Evolutionary conservation across 176 grass and related monocot species (phyloP).

Genomic region (Tillandsia leiboldiana): DNA sequence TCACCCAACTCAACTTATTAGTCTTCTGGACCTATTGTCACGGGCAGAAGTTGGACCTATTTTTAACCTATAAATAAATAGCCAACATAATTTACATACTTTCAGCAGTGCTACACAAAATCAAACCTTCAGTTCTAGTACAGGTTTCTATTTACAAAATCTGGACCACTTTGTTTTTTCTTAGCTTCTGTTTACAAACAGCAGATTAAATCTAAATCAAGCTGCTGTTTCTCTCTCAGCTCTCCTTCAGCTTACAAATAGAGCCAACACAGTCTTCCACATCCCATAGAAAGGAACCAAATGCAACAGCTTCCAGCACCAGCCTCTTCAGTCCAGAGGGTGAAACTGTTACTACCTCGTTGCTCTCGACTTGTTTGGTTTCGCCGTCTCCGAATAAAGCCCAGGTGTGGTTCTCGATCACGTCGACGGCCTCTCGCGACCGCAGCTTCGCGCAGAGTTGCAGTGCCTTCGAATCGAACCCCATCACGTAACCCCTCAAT

Average conservation of each 20-base stretch:
- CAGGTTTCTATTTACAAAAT: neutral
- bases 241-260: constrained; percentile 38
- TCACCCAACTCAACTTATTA: too few species aligned
- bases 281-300: constrained; percentile 65
- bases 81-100: too few species aligned
- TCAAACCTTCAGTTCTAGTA: too few species aligned
- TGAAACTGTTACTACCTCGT: constrained; percentile 30
- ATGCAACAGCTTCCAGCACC: constrained; percentile 62
- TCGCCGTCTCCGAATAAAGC: constrained; percentile 30
- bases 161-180: neutral
- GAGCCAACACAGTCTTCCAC: constrained; percentile 37
- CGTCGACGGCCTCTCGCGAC: constrained; percentile 32
- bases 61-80: too few species aligned
- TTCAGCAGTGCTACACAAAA: too few species aligned
- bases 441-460: constrained; percentile 48
- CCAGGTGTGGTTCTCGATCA: constrained; percentile 52
- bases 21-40: too few species aligned
- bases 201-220: neutral
- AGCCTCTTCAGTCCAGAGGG: constrained; percentile 35
- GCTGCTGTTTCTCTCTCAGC: constrained; percentile 22
- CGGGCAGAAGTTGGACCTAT: too few species aligned
- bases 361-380: constrained; percentile 16
- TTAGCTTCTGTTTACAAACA: neutral
- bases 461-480: constrained; percentile 45
- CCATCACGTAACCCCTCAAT: constrained; percentile 50